Conservation (phyloP, 78 protist genomes). For the Salpingoeca rosetta region DNA sequence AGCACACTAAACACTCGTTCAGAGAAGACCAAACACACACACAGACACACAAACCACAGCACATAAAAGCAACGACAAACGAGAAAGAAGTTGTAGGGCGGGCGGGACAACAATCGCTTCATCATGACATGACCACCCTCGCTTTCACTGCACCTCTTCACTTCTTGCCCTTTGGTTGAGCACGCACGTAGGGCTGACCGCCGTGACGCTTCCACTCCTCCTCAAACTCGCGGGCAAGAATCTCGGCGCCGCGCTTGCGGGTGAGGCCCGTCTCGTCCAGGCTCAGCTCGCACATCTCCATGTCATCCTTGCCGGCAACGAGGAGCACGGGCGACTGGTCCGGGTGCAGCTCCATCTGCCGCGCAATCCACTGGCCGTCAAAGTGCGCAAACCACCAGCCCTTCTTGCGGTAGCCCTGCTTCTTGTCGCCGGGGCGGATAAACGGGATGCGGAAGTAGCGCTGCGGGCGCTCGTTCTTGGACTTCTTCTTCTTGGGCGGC, state of each 20-base stretch:
- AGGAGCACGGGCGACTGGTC: neutral
- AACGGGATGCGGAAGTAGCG: constrained; percentile 7
- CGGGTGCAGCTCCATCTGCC: constrained; percentile 9
- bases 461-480: neutral
- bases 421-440: neutral
- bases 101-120: too few relatives aligned
- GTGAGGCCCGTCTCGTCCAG: constrained; percentile 6
- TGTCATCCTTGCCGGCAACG: constrained; percentile 3
- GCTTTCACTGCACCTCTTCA: too few relatives aligned
- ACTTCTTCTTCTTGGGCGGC: neutral
- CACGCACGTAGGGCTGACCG: neutral
- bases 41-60: neutral
- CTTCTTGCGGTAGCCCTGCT: neutral
- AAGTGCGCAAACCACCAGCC: constrained; percentile 14
- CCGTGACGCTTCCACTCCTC: neutral
- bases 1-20: too few relatives aligned
- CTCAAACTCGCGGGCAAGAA: neutral
- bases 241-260: constrained; percentile 6
- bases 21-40: neutral
- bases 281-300: constrained; percentile 13
- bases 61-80: too few relatives aligned
- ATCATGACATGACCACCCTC: too few relatives aligned
- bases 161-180: too few relatives aligned
- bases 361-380: neutral
- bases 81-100: too few relatives aligned